Base-by-base conservation (phyloP, 2,329 filamentous ascomycete species). In the Cercospora sp. region DNA sequence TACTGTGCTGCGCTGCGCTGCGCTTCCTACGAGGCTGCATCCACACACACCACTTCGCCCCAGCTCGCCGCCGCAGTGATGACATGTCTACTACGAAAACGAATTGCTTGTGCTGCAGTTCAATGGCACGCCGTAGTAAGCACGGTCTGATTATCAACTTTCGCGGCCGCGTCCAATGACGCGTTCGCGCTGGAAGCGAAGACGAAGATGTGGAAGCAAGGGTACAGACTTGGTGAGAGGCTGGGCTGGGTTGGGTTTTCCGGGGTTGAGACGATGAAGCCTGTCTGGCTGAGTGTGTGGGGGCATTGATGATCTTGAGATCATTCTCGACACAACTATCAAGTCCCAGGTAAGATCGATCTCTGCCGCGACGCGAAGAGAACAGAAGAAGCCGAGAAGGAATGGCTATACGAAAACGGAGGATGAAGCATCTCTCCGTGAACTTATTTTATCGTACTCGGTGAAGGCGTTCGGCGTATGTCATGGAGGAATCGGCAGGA, bases 61-160 rank as follows among this genome's bases (percentile, higher is more conserved):
- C 28, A 12, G 21, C 53, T 2, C 53, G 26, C 53, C 5, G 16
- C 55, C 12, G n/a, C 30, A 57, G 24, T 9, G 16, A 59, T 37
- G 28, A 24, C 55, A 32, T 59, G 5, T 34, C 1, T 7, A 37
- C n/a, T 6, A 24, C 32, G 32, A 18, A 34, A 9, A 13, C 18
- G 28, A 37, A 10, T 43, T 34, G 16, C 28, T 37, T 28, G 53
- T 28, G 5, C 26, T 10, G 32, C n/a, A 1, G 2, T 13, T 59
- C 55, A 24, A 59, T 59, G 55, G 55, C 13, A 59, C 30, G 55
- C 55, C 55, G 55, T 59, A 24, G 55, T 59, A 28, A 34, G 55
- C 55, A 34, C 45, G 45, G 18, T n/a, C 2, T 49, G 43, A 24
- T 24, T 5, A 10, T 24, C 45, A 16, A 13, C 13, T 13, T 30